A percentile compares a stretch with the other conserved stretches of the same genome.
phyloP scores from a whole-genome alignment of 306 rosid genomes.

The Lathyrus aphaca region DNA sequence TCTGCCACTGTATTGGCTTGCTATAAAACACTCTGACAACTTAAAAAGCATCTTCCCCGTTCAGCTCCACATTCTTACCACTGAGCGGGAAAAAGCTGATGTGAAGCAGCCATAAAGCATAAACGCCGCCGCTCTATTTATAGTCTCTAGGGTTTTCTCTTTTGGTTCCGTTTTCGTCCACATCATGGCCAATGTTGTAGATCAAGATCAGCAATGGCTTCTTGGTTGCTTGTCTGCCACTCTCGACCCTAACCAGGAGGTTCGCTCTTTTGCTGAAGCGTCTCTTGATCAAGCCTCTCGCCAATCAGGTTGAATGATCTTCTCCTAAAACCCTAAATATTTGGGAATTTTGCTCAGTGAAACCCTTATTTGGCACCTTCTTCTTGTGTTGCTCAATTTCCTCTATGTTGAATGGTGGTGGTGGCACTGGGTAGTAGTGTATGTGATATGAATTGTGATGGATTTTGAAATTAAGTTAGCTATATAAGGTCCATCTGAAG shows the following conservation, averaged over 20 bases:
- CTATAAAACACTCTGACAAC: background rate
- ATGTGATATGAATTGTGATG: conserved; percentile 22
- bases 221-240: conserved; percentile 87
- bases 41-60: background rate
- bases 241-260: conserved; percentile 87
- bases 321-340: background rate
- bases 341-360: background rate
- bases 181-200: conserved; percentile 62
- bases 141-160: conserved; percentile 39
- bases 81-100: conserved; percentile 54
- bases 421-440: conserved; percentile 1
- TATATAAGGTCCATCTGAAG: conserved; percentile 3
- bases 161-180: background rate
- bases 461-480: conserved; percentile 23
- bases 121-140: conserved; percentile 14
- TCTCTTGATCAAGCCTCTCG: conserved; percentile 91
- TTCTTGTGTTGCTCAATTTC: background rate
- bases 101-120: conserved; percentile 1
- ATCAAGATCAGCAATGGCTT: conserved; percentile 94
- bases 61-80: background rate
- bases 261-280: conserved; percentile 85
- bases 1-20: conserved; percentile 38
- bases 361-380: conserved; percentile 18
- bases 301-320: conserved; percentile 65
- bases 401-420: conserved; percentile 9